Percentiles rank a stretch among this genome's conserved stretches.
Conservation (phyloP, 352 stramenopile species). For the Hyaloperonospora brassicae region DNA sequence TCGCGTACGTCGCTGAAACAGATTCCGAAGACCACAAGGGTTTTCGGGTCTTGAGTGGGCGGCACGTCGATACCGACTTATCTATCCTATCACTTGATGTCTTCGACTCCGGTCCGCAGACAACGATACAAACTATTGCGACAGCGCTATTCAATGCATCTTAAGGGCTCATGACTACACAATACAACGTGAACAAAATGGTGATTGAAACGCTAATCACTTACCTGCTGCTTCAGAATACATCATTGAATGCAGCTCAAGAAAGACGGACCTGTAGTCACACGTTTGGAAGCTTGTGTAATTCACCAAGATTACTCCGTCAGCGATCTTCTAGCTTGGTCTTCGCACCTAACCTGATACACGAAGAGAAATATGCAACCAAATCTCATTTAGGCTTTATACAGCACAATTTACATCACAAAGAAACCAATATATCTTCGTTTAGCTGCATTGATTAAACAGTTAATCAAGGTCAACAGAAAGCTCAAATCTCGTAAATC, state of each 20-base stretch:
- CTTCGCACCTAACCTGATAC: too few relatives aligned
- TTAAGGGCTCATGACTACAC: not conserved
- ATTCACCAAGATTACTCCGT: too few relatives aligned
- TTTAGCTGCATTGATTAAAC: constrained; percentile 7
- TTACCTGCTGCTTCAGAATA: too few relatives aligned
- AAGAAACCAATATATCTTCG: constrained; percentile 2
- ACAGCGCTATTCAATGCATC: constrained; percentile 1
- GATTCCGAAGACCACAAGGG: constrained; percentile 4
- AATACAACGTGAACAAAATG: constrained; percentile 8
- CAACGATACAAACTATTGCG: not conserved
- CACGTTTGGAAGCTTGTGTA: too few relatives aligned
- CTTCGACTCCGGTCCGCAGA: constrained; percentile 5
- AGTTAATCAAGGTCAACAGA: too few relatives aligned
- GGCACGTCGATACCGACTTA: not conserved
- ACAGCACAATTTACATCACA: not conserved
- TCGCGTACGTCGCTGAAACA: constrained; percentile 6
- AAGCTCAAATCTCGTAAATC: too few relatives aligned
- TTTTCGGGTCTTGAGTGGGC: constrained; percentile 10
- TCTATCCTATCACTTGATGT: too few relatives aligned
- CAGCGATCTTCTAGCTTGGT: too few relatives aligned
- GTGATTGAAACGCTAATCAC: constrained; percentile 13
- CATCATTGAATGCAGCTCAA: too few relatives aligned
- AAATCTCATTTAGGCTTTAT: not conserved
- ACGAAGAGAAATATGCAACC: too few relatives aligned
- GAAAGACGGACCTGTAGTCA: too few relatives aligned